phyloP scores from a whole-genome alignment of 257 asterid genomes.

The Capsicum chinense region DNA sequence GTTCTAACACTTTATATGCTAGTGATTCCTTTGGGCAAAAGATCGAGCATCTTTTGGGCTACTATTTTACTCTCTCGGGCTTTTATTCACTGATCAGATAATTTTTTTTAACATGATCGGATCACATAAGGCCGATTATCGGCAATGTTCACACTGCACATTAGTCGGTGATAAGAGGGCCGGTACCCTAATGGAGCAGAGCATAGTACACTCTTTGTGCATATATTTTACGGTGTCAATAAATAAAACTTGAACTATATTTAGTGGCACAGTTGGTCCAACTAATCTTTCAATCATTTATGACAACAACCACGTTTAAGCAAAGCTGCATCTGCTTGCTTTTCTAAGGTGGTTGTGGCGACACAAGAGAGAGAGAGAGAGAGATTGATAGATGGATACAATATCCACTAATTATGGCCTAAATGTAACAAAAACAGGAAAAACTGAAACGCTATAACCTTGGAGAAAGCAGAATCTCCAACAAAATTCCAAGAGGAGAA shows the following conservation, averaged over 20 bases:
- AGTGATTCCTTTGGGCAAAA: neutral
- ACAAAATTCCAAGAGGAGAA: constrained; percentile 2
- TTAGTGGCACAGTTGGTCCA: too few species aligned
- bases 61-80: neutral
- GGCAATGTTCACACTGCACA: neutral
- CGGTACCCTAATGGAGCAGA: neutral
- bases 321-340: constrained; percentile 20
- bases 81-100: neutral
- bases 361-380: neutral
- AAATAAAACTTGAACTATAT: neutral
- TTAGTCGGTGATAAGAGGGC: neutral
- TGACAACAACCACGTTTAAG: neutral
- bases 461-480: constrained; percentile 10
- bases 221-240: neutral
- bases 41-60: neutral
- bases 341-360: neutral
- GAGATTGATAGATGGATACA: neutral
- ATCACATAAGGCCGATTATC: neutral
- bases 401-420: neutral
- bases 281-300: neutral
- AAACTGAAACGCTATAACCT: neutral
- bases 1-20: neutral
- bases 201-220: neutral
- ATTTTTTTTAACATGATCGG: neutral
- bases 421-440: neutral